These are phyloP conservation scores for Dryas integrifolia DNA, from an alignment of 331 rosid species.

Conservation along the genomic window DNA sequence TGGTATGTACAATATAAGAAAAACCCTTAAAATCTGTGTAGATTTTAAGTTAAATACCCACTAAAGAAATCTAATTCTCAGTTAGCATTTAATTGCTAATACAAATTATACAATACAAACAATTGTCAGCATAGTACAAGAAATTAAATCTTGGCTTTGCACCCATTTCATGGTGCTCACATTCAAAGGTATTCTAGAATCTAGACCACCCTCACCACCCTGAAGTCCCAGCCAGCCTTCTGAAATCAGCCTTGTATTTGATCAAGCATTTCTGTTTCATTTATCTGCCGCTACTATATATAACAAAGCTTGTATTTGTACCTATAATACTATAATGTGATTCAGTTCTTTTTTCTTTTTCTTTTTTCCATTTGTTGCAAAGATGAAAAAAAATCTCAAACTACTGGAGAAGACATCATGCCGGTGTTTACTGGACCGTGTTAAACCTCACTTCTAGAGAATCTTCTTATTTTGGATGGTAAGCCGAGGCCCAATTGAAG, in stretches of 20 bases:
- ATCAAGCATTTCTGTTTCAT: too few species aligned
- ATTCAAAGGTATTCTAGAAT: neutral
- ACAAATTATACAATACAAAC: neutral
- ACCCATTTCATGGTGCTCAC: neutral
- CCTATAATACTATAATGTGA: too few species aligned
- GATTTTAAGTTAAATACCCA: too few species aligned
- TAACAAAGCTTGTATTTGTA: too few species aligned
- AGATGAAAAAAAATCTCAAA: neutral
- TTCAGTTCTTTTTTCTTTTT: too few species aligned
- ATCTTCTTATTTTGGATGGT: conserved; percentile 44
- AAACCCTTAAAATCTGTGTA: too few species aligned
- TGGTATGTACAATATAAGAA: too few species aligned
- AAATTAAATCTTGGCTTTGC: neutral
- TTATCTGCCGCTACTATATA: too few species aligned
- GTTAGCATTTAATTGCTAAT: conserved; percentile 1
- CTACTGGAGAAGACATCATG: conserved; percentile 15
- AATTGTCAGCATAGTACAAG: conserved; percentile 8
- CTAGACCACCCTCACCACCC: neutral
- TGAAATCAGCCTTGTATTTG: too few species aligned
- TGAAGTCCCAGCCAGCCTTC: too few species aligned
- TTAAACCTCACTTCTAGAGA: conserved; percentile 36
- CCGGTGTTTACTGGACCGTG: neutral
- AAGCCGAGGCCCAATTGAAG: conserved; percentile 63
- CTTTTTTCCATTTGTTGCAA: neutral
- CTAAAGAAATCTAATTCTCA: neutral